Evolutionary conservation across 441 rosid genomes (phyloP).

Genomic region (Sinapis alba): DNA sequence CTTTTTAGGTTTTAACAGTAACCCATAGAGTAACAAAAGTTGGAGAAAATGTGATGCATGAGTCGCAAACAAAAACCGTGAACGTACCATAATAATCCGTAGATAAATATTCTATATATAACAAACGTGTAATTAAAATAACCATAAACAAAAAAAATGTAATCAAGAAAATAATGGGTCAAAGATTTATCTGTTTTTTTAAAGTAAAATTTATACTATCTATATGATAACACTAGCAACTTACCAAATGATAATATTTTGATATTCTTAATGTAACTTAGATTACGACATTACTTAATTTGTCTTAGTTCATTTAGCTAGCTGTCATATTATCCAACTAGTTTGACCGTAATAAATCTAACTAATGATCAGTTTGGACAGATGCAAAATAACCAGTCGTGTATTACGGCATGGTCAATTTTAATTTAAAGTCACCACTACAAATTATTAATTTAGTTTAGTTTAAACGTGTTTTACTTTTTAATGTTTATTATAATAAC

Average conservation of each 20-base stretch:
- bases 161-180: background rate
- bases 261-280: background rate
- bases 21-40: background rate
- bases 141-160: no score
- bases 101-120: background rate
- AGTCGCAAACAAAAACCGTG: background rate
- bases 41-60: background rate
- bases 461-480: background rate
- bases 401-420: background rate
- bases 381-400: slow-evolving; percentile 5
- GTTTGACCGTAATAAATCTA: slow-evolving; percentile 6
- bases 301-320: background rate
- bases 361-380: background rate
- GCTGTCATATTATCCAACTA: slow-evolving; percentile 5
- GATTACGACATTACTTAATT: background rate
- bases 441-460: background rate
- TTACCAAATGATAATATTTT: background rate
- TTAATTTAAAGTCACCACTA: slow-evolving; percentile 2
- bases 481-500: background rate
- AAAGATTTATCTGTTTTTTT: background rate
- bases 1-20: background rate
- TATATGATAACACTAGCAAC: background rate
- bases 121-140: no score
- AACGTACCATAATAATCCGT: background rate
- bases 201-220: no score